Conservation (phyloP, 2,329 filamentous ascomycete species). For the Pleoardoris graminearum region DNA sequence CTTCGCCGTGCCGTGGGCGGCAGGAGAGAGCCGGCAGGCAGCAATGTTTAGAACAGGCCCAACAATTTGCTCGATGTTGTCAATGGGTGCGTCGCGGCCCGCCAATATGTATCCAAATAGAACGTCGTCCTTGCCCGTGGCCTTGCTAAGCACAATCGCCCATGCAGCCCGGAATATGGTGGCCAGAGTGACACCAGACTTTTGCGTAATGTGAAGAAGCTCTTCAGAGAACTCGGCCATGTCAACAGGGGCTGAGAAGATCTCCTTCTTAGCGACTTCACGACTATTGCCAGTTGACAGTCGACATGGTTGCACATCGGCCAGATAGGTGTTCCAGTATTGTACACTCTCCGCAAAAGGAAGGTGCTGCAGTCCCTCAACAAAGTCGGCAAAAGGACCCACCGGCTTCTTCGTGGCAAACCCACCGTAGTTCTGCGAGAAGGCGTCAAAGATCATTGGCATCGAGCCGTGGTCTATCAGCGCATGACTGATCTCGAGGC, state of each 20-base stretch:
- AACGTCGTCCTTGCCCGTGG: no score
- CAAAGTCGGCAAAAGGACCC: slow-evolving; percentile 41
- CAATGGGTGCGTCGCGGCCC: no score
- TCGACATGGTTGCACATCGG: slow-evolving; percentile 50
- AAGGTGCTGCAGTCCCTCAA: slow-evolving; percentile 19
- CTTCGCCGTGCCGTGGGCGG: no score
- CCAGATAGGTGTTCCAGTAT: slow-evolving; percentile 52
- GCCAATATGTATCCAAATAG: no score
- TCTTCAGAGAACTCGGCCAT: slow-evolving; percentile 32
- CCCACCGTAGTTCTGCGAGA: slow-evolving; percentile 36
- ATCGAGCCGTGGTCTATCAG: slow-evolving; percentile 7
- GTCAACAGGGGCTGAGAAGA: slow-evolving; percentile 43
- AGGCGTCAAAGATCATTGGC: slow-evolving; percentile 9
- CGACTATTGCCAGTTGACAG: slow-evolving; percentile 49
- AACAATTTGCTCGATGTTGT: no score
- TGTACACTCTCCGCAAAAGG: slow-evolving; percentile 33
- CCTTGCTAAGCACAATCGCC: no score
- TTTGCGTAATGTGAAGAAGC: slow-evolving; percentile 41
- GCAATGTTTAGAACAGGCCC: no score
- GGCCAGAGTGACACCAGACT: slow-evolving; percentile 51
- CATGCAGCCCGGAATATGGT: slow-evolving; percentile 54
- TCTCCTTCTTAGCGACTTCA: slow-evolving; percentile 36
- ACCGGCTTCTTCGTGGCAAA: slow-evolving; percentile 16
- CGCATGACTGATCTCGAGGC: not conserved
- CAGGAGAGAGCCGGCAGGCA: no score